These are phyloP conservation scores for Hanseniaspora jakobsenii DNA, from an alignment of 805 yeast species.

Conservation along the genomic window DNA sequence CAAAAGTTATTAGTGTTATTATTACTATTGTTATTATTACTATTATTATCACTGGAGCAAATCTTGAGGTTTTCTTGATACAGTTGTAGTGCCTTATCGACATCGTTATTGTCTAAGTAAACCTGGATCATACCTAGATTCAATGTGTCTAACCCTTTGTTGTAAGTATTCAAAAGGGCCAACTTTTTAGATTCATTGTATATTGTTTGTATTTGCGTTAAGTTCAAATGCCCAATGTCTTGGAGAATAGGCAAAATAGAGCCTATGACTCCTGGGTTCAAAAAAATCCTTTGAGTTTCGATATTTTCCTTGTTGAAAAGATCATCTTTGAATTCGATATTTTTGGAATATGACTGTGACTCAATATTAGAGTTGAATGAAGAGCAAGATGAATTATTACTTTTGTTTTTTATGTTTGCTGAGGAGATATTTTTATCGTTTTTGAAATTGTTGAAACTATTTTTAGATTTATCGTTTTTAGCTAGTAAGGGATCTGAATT, in stretches of 20 bases:
- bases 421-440: no score
- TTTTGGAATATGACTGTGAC: no score
- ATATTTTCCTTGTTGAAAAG: conserved; percentile 20
- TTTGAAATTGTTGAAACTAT: no score
- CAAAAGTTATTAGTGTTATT: conserved; percentile 38
- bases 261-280: conserved; percentile 56
- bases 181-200: conserved; percentile 36
- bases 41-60: conserved; percentile 38
- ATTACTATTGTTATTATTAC: no score
- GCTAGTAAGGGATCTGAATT: no score
- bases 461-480: no score
- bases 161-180: conserved; percentile 25
- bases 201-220: conserved; percentile 48
- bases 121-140: conserved; percentile 65
- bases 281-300: conserved; percentile 27
- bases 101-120: conserved; percentile 52
- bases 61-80: conserved; percentile 39
- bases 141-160: conserved; percentile 29
- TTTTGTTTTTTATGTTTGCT: no score
- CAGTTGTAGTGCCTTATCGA: conserved; percentile 50
- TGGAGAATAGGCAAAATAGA: conserved; percentile 55
- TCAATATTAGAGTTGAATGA: no score
- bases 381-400: no score
- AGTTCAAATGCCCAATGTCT: conserved; percentile 43
- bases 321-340: conserved; percentile 18